A percentile compares a stretch with the other conserved stretches of the same genome.
phyloP scores from a whole-genome alignment of 2,329 filamentous ascomycete genomes.

The Thielaviopsis musarum region DNA sequence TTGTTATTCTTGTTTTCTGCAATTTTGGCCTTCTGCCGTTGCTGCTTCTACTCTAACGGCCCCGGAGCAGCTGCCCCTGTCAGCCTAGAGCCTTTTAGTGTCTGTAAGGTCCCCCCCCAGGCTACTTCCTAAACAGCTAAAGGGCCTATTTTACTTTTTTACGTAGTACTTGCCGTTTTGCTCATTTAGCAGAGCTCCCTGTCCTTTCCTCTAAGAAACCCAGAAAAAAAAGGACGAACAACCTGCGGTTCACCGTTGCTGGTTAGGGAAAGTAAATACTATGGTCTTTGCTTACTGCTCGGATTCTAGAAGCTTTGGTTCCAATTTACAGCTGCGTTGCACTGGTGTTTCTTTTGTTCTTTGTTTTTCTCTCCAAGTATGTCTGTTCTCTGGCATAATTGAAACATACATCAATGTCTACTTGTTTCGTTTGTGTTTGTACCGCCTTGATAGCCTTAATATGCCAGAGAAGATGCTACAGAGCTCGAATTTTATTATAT shows the following conservation, averaged over 20 bases:
- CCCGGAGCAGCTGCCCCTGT: neutral
- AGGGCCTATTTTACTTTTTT: neutral
- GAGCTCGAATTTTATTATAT: neutral
- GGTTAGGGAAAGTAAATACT: neutral
- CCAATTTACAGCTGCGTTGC: neutral
- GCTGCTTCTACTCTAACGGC: neutral
- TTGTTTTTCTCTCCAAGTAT: neutral
- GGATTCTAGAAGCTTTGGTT: no score
- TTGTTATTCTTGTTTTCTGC: neutral
- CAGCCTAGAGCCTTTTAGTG: neutral
- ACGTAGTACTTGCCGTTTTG: neutral
- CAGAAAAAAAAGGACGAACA: neutral
- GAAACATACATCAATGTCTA: neutral
- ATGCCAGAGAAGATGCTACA: neutral
- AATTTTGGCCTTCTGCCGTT: neutral
- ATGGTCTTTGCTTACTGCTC: neutral
- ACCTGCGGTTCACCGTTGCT: neutral
- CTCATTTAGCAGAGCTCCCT: no score
- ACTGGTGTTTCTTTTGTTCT: neutral
- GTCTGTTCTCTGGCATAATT: neutral
- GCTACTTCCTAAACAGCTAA: neutral
- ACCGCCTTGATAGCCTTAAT: neutral
- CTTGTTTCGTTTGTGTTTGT: neutral
- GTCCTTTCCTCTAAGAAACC: neutral
- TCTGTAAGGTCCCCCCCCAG: neutral